Evolutionary conservation across 768 basidiomycete species (phyloP), one percentile per base, ranked within the genome.

Genomic region (Hortiboletus flavorubellus): DNA sequence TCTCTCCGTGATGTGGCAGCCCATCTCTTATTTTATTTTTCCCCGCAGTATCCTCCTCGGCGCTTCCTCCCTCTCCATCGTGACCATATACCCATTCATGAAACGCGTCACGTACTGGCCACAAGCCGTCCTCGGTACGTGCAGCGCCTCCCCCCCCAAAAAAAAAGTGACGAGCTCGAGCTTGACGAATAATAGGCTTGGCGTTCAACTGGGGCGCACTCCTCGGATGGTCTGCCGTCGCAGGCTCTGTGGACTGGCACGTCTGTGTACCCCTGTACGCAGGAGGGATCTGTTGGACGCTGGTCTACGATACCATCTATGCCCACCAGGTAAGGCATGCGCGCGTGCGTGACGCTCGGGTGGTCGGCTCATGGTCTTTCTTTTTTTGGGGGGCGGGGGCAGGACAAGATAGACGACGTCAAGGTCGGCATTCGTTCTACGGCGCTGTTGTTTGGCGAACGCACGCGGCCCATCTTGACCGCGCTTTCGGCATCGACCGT

Each of bases 191-290:
- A 21, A 21, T 21, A 95, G 94, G 95, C 10, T 79, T 98, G 44
- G 86, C 95, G 0, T 99, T 95, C 72, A 98, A 98, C 72, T 99
- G 96, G 96, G 97, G 97, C 16, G 86, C 93, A 1, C 72, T 99
- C 2, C 83, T 98, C 16, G 97, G 97, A 23, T 98, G 95, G 90
- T 95, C 97, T 4, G 95, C 97, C 3, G 85, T 98, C 5, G 83
- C 88, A 1, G 93, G 91, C 2, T 63, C 78, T 2, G 85, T 87
- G 3, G 77, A 96, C 65, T 96, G 93, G 94, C 68, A 68, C 11
- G 82, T 95, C 40, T 91, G 89, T 41, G 72, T 90, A 9, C 93
- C 97, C 3, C 79, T 99, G 12, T 98, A 98, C 65, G 86, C 87
- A 2, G 93, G 95, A 8, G 91, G 92, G 23, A 74, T 94, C 29